phyloP scores from a whole-genome alignment of 306 rosid species.

The Bauhinia variegata region DNA sequence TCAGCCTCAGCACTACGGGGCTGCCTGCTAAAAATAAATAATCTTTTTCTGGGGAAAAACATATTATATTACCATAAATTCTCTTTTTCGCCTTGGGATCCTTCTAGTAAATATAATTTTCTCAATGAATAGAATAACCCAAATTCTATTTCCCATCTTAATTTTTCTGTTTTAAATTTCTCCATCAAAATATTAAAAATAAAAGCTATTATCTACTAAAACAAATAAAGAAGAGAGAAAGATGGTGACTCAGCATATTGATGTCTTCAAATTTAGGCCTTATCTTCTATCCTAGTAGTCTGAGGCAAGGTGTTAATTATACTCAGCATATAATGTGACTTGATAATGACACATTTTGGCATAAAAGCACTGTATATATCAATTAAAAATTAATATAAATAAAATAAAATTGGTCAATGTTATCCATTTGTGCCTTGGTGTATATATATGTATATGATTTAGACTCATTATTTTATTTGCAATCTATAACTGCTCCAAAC shows the following conservation, averaged over 20 bases:
- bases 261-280: slow-evolving; percentile 67
- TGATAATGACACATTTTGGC: slow-evolving; percentile 47
- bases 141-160: too few species aligned
- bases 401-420: slow-evolving; percentile 31
- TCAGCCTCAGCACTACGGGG: too few species aligned
- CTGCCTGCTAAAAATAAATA: too few species aligned
- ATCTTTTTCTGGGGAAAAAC: too few species aligned
- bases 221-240: not conserved
- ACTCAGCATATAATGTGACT: slow-evolving; percentile 50
- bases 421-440: slow-evolving; percentile 46
- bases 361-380: slow-evolving; percentile 14
- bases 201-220: too few species aligned
- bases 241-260: slow-evolving; percentile 60
- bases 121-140: too few species aligned
- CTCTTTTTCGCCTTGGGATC: too few species aligned
- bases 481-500: too few species aligned
- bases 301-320: slow-evolving; percentile 45
- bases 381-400: too few species aligned
- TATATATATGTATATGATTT: not conserved
- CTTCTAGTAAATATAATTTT: too few species aligned
- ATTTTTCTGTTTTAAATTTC: too few species aligned
- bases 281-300: slow-evolving; percentile 63
- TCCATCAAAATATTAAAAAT: slow-evolving; percentile 12
- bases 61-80: too few species aligned
- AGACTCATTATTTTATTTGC: not conserved